These are phyloP conservation scores for Kwoniella botswanensis DNA, from an alignment of 768 basidiomycete genomes.

Conservation along the genomic window DNA sequence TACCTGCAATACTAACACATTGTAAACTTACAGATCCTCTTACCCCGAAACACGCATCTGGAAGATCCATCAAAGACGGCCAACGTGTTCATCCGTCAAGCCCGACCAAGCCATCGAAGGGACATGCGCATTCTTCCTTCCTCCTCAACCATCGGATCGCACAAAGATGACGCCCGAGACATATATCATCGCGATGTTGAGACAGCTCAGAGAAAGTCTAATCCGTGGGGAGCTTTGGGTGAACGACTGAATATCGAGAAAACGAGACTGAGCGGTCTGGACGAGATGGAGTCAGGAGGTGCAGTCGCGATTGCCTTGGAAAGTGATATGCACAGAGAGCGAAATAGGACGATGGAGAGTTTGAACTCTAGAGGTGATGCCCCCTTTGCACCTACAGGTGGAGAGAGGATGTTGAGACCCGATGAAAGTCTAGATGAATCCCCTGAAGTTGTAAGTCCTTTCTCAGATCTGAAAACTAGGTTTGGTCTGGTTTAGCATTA, in stretches of 20 bases:
- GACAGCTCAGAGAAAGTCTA: constrained; percentile 4
- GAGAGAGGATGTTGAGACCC: constrained; percentile 27
- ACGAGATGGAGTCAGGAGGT: constrained; percentile 10
- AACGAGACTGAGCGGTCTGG: constrained; percentile 21
- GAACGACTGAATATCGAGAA: constrained; percentile 38
- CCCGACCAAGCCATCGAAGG: not conserved
- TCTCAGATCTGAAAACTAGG: not conserved
- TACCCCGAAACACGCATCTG: constrained; percentile 34
- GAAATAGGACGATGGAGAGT: constrained; percentile 5
- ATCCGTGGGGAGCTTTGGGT: constrained; percentile 41
- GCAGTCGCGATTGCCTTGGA: constrained; percentile 10
- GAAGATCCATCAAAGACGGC: constrained; percentile 22
- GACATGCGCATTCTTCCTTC: constrained; percentile 16
- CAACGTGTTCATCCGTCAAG: constrained; percentile 40
- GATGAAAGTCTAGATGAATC: constrained; percentile 21
- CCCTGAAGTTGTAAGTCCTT: constrained; percentile 24
- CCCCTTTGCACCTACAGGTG: constrained; percentile 39
- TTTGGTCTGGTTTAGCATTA: not conserved
- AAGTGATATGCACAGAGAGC: constrained; percentile 2
- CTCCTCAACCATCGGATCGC: constrained; percentile 6
- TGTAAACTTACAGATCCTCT: constrained; percentile 34
- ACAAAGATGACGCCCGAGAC: constrained; percentile 3
- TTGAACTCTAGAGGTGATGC: constrained; percentile 6
- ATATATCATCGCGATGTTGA: constrained; percentile 2
- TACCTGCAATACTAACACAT: too few species aligned